phyloP scores from a whole-genome alignment of 129 eudicot species.

The Kitagawia praeruptora region DNA sequence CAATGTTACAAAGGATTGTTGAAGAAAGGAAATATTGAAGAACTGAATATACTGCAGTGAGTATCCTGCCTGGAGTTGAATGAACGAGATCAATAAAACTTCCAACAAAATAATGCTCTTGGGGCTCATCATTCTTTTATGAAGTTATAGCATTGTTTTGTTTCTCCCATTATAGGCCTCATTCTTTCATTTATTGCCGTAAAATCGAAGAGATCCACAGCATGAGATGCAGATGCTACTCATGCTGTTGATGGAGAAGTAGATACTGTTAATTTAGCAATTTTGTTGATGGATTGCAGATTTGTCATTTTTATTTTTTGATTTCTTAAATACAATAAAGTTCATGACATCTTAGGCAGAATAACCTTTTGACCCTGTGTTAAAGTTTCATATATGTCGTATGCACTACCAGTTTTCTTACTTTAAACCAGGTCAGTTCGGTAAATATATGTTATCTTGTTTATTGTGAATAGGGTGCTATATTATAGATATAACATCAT shows the following conservation, averaged over 20 bases:
- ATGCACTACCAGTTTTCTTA: background rate
- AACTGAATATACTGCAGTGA: slow-evolving; percentile 19
- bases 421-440: background rate
- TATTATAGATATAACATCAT: too few species aligned
- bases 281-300: background rate
- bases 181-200: background rate
- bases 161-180: background rate
- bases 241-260: background rate
- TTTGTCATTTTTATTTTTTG: background rate
- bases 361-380: too few species aligned
- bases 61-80: slow-evolving; percentile 18
- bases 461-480: background rate
- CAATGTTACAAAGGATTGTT: slow-evolving; percentile 15
- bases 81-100: slow-evolving; percentile 17
- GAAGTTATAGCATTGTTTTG: background rate
- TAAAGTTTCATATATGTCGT: background rate
- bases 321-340: background rate
- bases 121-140: background rate
- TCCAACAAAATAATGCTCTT: background rate
- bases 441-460: background rate
- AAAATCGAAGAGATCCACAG: background rate
- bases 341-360: background rate
- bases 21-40: slow-evolving; percentile 25
- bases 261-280: background rate
- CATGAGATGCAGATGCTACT: slow-evolving; percentile 1